Conservation (phyloP, 306 rosid species). For the Boehmeria nivea region DNA sequence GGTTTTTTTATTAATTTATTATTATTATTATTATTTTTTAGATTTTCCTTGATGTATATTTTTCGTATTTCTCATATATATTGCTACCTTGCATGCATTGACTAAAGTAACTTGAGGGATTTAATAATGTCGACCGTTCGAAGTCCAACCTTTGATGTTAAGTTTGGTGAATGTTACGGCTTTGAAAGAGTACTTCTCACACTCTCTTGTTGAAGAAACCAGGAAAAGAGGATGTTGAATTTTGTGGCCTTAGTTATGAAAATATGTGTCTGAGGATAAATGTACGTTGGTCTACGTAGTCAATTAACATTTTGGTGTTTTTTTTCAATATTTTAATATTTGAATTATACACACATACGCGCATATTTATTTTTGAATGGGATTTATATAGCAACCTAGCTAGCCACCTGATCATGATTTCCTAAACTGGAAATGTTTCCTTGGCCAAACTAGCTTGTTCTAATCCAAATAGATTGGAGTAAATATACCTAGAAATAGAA, state of each 20-base stretch:
- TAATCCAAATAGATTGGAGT: conserved; percentile 3
- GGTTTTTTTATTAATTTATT: background rate
- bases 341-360: no score
- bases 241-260: background rate
- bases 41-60: no score
- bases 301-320: no score
- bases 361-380: no score
- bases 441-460: background rate
- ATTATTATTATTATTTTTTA: background rate
- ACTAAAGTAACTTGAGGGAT: background rate
- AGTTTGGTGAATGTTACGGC: conserved; percentile 6
- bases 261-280: no score
- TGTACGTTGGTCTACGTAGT: no score
- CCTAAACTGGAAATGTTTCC: no score
- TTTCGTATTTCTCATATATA: no score
- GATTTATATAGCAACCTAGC: no score
- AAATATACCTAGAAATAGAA: conserved; percentile 5
- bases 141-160: conserved; percentile 18
- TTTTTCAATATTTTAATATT: no score
- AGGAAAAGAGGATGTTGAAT: conserved; percentile 3
- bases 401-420: no score
- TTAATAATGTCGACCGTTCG: conserved; percentile 3
- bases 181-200: background rate
- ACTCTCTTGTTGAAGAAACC: background rate
- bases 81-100: background rate